A percentile compares a stretch with the other conserved stretches of the same genome.
Evolutionary conservation across 306 rosid genomes (phyloP).

Genomic region (Prunus mongolica): DNA sequence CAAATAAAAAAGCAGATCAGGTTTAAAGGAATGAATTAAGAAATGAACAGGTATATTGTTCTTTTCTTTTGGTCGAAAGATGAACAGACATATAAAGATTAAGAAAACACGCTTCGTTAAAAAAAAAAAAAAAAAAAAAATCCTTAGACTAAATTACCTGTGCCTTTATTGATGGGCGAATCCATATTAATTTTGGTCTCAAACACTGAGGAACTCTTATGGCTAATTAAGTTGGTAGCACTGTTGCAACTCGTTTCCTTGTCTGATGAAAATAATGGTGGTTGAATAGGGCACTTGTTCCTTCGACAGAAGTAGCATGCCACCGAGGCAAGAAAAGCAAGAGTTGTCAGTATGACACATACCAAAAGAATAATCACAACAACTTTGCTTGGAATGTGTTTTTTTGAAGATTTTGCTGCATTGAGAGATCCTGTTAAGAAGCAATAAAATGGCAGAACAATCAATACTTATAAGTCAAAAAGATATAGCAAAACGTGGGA

Average conservation of each 20-base stretch:
- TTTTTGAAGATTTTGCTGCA: conserved; percentile 47
- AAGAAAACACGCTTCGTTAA: neutral
- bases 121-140: neutral
- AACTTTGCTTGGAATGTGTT: conserved; percentile 55
- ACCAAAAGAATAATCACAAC: conserved; percentile 49
- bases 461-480: neutral
- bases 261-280: conserved; percentile 52
- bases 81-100: neutral
- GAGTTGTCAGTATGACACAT: conserved; percentile 56
- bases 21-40: neutral
- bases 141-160: conserved; percentile 32
- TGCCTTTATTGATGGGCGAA: conserved; percentile 45
- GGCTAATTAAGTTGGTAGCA: conserved; percentile 58
- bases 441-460: conserved; percentile 21
- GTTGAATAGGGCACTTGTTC: conserved; percentile 39
- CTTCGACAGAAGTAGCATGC: conserved; percentile 52
- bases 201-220: conserved; percentile 40
- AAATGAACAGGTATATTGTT: neutral
- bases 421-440: conserved; percentile 54
- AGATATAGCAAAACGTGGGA: neutral
- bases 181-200: conserved; percentile 40
- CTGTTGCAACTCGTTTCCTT: conserved; percentile 66
- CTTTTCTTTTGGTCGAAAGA: neutral
- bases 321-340: conserved; percentile 60
- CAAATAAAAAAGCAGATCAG: neutral